Base-by-base conservation (phyloP, 306 rosid species). In the Cicer chorassanicum region DNA sequence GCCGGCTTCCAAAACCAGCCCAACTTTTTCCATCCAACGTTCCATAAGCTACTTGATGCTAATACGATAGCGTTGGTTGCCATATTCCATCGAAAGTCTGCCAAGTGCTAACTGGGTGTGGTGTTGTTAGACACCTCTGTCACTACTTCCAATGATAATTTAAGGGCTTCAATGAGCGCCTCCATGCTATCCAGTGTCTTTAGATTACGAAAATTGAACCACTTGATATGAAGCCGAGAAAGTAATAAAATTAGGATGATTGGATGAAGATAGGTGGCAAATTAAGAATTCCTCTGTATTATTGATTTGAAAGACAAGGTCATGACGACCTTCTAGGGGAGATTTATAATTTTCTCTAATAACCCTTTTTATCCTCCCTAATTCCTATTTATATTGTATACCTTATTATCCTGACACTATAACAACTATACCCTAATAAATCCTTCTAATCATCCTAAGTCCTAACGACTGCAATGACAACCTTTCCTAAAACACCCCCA, bases 211-310 rank as follows among this genome's bases (percentile, higher is more conserved):
- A 59, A 59, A 29, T 1, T 29, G 65, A 59, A 59, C 65, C 15
- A 59, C 64, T 24, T 24, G 40, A 21, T 57, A 29, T 12, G 41
- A 57, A 57, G 15, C 15, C 42, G 15, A 24, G 64, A 29, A 40
- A 12, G 9, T 59, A 59, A 59, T 59, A 59, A 59, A 59, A 29
- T 57, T 59, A 24, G 65, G 42, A 59, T 29, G 65, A 29, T 59
- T 10, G 65, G 42, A 59, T 29, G 65, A 29, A 29, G 18, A 12
- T 59, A 59, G 43, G 13, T 34, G 6, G 18, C 65, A 59, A 59
- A n/a, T 59, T 34, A 29, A 59, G 65, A 59, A 29, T 6, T 59
- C 42, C 42, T 34, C 15, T 29, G 43, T 36, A 60, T 29, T 29
- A 60, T 12, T 60, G 43, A 60, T 34, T 34, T 34, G 19, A 60